Percentiles rank a stretch among this genome's conserved stretches.
These are phyloP conservation scores for Alternaria triticimaculans DNA, from an alignment of 2,329 filamentous ascomycete species.

Conservation along the genomic window DNA sequence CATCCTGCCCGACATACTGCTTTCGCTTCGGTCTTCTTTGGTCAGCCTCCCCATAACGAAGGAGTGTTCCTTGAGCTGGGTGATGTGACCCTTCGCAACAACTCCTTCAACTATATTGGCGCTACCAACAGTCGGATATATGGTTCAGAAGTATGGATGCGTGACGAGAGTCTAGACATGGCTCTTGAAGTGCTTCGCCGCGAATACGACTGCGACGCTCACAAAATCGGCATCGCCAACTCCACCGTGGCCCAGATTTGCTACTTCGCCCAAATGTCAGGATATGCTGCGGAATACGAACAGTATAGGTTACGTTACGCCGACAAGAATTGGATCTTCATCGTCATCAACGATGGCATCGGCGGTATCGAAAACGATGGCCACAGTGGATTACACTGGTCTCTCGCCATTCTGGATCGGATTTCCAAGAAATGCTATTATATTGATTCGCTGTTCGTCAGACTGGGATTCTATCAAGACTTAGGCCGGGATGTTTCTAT, in stretches of 20 bases:
- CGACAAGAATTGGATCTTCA: slow-evolving; percentile 31
- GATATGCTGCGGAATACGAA: slow-evolving; percentile 11
- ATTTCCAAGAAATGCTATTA: slow-evolving; percentile 15
- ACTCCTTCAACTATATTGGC: slow-evolving; percentile 14
- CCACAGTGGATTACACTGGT: slow-evolving; percentile 29
- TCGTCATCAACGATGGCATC: slow-evolving; percentile 34
- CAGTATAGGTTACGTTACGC: slow-evolving; percentile 15
- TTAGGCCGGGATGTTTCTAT: neutral
- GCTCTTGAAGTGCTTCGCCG: slow-evolving; percentile 23
- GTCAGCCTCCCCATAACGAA: neutral
- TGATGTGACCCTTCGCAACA: slow-evolving; percentile 17
- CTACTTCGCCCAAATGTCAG: neutral
- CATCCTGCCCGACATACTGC: slow-evolving; percentile 14
- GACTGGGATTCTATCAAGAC: neutral
- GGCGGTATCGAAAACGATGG: slow-evolving; percentile 1
- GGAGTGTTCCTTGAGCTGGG: slow-evolving; percentile 22
- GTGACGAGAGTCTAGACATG: slow-evolving; percentile 26
- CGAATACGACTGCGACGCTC: slow-evolving; percentile 5
- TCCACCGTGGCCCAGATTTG: slow-evolving; percentile 22
- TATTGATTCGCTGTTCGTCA: slow-evolving; percentile 23
- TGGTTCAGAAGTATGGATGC: slow-evolving; percentile 18
- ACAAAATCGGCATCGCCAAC: slow-evolving; percentile 26
- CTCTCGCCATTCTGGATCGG: slow-evolving; percentile 24
- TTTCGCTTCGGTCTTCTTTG: neutral
- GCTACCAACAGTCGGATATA: neutral